Conservation (phyloP, 768 basidiomycete species). For the button mushroom (Agaricus bisporus) region DNA sequence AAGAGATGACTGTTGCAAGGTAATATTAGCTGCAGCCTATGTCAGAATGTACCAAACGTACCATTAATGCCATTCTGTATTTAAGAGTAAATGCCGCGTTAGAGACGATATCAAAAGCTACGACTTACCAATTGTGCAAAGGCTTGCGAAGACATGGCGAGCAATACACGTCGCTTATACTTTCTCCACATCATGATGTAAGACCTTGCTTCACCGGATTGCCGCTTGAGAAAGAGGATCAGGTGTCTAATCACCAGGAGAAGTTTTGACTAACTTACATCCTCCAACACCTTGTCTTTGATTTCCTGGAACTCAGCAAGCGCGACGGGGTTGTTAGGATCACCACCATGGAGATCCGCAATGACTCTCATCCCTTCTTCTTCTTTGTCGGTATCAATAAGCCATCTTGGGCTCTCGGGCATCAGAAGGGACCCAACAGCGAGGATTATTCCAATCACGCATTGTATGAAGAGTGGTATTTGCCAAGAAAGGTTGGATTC, state of each 20-base stretch:
- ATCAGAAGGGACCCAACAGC: constrained; percentile 74
- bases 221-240: constrained; percentile 41
- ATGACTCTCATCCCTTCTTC: constrained; percentile 80
- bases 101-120: constrained; percentile 6
- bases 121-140: constrained; percentile 85
- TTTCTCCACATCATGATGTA: constrained; percentile 82
- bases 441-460: constrained; percentile 77
- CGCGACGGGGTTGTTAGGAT: constrained; percentile 60
- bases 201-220: constrained; percentile 65
- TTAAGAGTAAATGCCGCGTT: background rate
- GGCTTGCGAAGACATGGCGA: constrained; percentile 94
- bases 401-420: constrained; percentile 92
- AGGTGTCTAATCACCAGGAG: background rate
- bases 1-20: constrained; percentile 70
- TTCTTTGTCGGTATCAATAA: constrained; percentile 84
- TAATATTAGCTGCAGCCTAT: constrained; percentile 2
- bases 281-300: constrained; percentile 68
- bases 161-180: constrained; percentile 81
- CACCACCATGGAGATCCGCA: constrained; percentile 83
- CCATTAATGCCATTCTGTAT: constrained; percentile 90
- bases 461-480: constrained; percentile 83
- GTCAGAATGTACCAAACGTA: constrained; percentile 24
- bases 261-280: constrained; percentile 36
- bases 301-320: constrained; percentile 87
- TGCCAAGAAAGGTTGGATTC: constrained; percentile 88